Percentiles rank a stretch among this genome's conserved stretches.
Evolutionary conservation across 2,329 filamentous ascomycete genomes (phyloP).

Genomic region (Fusarium heterosporum): DNA sequence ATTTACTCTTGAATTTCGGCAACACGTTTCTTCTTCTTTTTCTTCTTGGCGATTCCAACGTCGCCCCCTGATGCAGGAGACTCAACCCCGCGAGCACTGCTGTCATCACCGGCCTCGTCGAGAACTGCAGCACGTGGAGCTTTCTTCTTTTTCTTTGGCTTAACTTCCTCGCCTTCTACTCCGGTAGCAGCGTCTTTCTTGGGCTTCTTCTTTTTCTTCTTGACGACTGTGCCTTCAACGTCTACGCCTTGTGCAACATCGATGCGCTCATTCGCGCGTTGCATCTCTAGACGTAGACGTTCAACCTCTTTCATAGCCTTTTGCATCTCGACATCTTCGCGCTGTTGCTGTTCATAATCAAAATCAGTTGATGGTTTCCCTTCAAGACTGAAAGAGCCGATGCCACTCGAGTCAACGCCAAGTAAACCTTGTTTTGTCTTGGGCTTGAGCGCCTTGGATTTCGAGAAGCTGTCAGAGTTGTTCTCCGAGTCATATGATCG

Average conservation of each 20-base stretch:
- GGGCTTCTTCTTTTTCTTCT: conserved; percentile 68
- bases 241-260: conserved; percentile 76
- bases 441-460: conserved; percentile 61
- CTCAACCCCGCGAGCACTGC: conserved; percentile 33
- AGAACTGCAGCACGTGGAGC: conserved; percentile 26
- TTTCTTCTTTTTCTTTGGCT: conserved; percentile 51
- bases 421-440: conserved; percentile 76
- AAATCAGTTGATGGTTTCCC: conserved; percentile 53
- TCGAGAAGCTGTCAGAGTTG: conserved; percentile 61
- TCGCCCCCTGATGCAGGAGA: conserved; percentile 36
- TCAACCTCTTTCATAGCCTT: conserved; percentile 91
- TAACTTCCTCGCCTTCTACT: conserved; percentile 35
- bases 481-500: conserved; percentile 67
- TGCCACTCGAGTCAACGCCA: conserved; percentile 86
- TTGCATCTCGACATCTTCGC: conserved; percentile 89
- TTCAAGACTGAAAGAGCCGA: conserved; percentile 78
- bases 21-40: conserved; percentile 59
- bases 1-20: conserved; percentile 47
- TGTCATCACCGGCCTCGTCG: conserved; percentile 36
- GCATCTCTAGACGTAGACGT: conserved; percentile 87
- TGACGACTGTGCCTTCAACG: conserved; percentile 73
- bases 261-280: conserved; percentile 80
- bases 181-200: conserved; percentile 55
- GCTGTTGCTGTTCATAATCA: conserved; percentile 74
- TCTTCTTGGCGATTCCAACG: conserved; percentile 59